Evolutionary conservation across 2,329 filamentous ascomycete species (phyloP), one percentile per base, ranked within the genome.

Genomic region (Cladorrhinum sp.): DNA sequence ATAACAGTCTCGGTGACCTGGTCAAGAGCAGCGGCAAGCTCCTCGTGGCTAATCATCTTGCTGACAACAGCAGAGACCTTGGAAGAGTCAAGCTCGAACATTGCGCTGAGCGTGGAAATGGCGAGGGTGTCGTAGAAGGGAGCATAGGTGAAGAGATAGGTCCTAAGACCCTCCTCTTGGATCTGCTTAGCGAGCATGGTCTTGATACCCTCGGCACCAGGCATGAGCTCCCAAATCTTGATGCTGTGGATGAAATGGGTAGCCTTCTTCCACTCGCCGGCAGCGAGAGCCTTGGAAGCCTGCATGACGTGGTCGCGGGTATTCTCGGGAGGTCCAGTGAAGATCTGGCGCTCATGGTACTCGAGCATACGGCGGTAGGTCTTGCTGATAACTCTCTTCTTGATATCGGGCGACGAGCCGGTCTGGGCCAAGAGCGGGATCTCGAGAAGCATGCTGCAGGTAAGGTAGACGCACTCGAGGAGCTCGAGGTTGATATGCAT

Each of bases 401-500:
- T 96, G 75, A 98, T 86, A 74, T 99, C 95, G 12, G 95, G 96
- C 22, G 93, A 95, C 7, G 93, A 98, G 67, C 95, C 95, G 36
- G 93, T 96, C 78, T 98, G 95, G 53, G 95, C 96, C 68, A 99
- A 88, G 51, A 98, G 88, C 62, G 95, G 95, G 65, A 99, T 98
- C 80, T 99, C 95, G 60, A 99, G 86, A 67, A 99, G 89, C 95
- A 99, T 99, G 79, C 92, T 97, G 82, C 93, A 98, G 55, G 95
- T 98, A 62, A 99, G 85, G 80, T 99, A 99, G 64, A 98, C 93
- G 73, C 95, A 98, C 81, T 99, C 95, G 41, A 99, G 85, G 58
- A 99, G 86, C 77, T 99, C 95, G 56, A 99, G 85, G 82, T 99
- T 99, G 83, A 99, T 99, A 84, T 99, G 95, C 92, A 99, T 97